Evolutionary conservation across 306 rosid genomes (phyloP), one percentile per base, ranked within the genome.

Genomic region (Trifolium subterraneum): DNA sequence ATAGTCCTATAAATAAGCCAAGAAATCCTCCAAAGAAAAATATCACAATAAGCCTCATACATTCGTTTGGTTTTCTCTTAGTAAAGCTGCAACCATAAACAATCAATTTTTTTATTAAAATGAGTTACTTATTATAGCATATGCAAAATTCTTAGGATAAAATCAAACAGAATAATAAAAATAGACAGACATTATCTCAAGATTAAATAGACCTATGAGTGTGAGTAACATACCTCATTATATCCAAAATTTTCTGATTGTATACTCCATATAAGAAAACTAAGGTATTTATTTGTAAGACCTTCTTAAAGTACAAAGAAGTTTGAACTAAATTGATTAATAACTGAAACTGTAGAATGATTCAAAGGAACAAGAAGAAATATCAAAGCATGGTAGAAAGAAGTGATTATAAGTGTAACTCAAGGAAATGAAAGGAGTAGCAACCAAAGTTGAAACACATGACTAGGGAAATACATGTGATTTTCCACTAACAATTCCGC

Each of bases 1-100:
- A 94, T 56, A 86, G 77, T 77, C 97, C 99, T 64, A 94, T 79
- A 60, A 90, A 83, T 85, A 94, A 92, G 55, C 99, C 99, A 23
- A 90, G 77, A 82, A 85, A 79, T 31, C 89, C 87, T 68, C 97
- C 99, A 61, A 88, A 50, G 82, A 90, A 92, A 52, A 96, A 85
- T 51, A 88, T 74, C 61, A 92, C 78, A 64, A 90, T 79, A 50
- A 87, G 66, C 87, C 87, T 94, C 96, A 92, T 91, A 15, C 76
- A 79, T 66, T 86, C 96, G 36, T 81, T 86, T 61, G 97, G 91
- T 81, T 87, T 94, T 80, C 88, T 90, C 82, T 77, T 68, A 44
- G 47, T 74, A 15, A 78, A 8, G 74, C 97, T 94, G 96, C 87
- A 82, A 67, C 76, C 74, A 83, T 71, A 71, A 45, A 78, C 77